Conservation (phyloP, 768 basidiomycete species). For the Hericium alpestre region DNA sequence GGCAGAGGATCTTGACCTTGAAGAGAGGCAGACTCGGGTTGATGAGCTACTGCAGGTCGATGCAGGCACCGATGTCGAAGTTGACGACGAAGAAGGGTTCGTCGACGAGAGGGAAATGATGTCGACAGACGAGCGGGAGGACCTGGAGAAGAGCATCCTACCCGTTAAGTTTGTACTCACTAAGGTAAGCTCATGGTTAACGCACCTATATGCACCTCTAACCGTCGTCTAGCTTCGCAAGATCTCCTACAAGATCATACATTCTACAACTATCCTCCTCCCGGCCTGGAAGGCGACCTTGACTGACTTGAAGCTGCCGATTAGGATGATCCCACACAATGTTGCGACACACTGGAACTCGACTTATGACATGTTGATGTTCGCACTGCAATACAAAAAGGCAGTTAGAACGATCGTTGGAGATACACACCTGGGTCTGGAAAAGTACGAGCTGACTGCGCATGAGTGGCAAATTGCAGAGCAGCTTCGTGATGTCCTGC, state of each 20-base stretch:
- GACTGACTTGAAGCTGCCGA: background rate
- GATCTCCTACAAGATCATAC: background rate
- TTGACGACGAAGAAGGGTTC: conserved; percentile 13
- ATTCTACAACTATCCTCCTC: background rate
- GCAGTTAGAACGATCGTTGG: no score
- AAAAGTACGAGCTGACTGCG: no score
- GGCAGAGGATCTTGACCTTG: background rate
- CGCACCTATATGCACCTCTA: background rate
- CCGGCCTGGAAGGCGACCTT: background rate
- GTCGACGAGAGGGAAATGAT: conserved; percentile 18
- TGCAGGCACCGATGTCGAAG: background rate
- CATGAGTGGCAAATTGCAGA: no score
- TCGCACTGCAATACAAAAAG: no score
- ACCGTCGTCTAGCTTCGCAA: background rate
- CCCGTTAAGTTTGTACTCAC: conserved; percentile 21
- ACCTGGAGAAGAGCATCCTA: conserved; percentile 11
- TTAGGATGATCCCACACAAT: background rate
- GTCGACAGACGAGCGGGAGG: conserved; percentile 5
- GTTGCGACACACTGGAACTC: background rate
- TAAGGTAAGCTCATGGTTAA: conserved; percentile 19
- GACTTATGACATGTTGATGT: background rate
- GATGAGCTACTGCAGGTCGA: no score
- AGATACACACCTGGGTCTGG: no score
- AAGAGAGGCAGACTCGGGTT: background rate
- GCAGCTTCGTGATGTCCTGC: no score